phyloP scores from a whole-genome alignment of 768 basidiomycete species.

The Lactifluus rugatus region DNA sequence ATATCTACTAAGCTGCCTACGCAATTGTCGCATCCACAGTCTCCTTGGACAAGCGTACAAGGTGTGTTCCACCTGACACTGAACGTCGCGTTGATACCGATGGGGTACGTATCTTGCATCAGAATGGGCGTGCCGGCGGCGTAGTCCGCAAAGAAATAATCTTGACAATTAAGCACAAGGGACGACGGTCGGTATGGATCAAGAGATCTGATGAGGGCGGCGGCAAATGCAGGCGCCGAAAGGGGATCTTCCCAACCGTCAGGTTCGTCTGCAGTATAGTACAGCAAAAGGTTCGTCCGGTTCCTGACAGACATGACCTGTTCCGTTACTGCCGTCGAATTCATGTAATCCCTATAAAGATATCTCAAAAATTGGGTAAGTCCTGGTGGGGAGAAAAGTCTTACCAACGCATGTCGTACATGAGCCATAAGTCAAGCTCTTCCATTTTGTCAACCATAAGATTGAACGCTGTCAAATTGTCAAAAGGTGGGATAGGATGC shows the following conservation, averaged over 20 bases:
- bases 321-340: constrained; percentile 48
- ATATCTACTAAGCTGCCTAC: constrained; percentile 60
- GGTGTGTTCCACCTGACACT: constrained; percentile 51
- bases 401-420: constrained; percentile 73
- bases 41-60: constrained; percentile 58
- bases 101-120: constrained; percentile 54
- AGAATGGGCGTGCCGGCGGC: constrained; percentile 59
- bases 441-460: constrained; percentile 62
- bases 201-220: constrained; percentile 37
- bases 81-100: constrained; percentile 52
- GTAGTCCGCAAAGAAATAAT: constrained; percentile 54
- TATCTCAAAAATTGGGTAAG: not conserved
- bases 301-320: constrained; percentile 63
- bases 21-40: constrained; percentile 70
- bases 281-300: constrained; percentile 57
- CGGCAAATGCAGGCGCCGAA: constrained; percentile 41
- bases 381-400: constrained; percentile 4
- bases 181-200: constrained; percentile 54
- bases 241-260: constrained; percentile 60
- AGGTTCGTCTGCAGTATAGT: constrained; percentile 70
- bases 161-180: constrained; percentile 43
- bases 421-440: constrained; percentile 57
- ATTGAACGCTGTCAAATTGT: constrained; percentile 47
- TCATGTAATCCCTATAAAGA: constrained; percentile 45
- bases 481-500: constrained; percentile 62